Conservation (phyloP, 441 rosid species). For the Kokia cookei region DNA sequence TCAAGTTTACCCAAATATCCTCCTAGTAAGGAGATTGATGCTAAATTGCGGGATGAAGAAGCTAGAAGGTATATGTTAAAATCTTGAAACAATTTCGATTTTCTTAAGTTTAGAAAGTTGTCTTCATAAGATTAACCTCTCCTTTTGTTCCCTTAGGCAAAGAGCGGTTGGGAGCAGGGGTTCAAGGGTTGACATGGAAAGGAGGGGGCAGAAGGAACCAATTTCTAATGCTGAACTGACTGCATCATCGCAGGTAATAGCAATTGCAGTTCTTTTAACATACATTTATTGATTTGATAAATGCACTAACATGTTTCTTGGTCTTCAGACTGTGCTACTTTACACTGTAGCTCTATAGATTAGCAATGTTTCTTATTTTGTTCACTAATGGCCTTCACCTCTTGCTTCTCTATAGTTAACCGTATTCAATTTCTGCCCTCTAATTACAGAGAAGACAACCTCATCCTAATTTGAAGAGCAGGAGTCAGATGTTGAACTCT, state of each 20-base stretch:
- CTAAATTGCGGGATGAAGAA: constrained; percentile 66
- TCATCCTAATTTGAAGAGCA: constrained; percentile 33
- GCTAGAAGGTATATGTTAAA: constrained; percentile 36
- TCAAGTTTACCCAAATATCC: constrained; percentile 81
- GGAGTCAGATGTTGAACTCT: constrained; percentile 34
- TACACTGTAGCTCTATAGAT: not conserved
- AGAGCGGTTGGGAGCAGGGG: constrained; percentile 32
- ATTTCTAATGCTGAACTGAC: constrained; percentile 21
- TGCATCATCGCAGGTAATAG: constrained; percentile 49
- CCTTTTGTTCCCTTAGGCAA: constrained; percentile 31
- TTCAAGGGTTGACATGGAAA: constrained; percentile 25
- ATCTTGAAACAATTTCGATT: not conserved
- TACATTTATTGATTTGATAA: not conserved
- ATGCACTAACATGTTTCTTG: not conserved
- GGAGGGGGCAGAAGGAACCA: constrained; percentile 38
- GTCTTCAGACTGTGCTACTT: not conserved
- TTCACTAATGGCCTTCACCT: not conserved
- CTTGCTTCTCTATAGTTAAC: not conserved
- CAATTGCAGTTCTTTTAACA: not conserved
- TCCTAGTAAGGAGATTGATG: constrained; percentile 91
- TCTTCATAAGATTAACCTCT: constrained; percentile 4
- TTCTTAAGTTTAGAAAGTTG: not conserved
- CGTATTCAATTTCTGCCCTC: not conserved
- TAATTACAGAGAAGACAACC: constrained; percentile 44
- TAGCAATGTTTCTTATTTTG: not conserved